These are phyloP conservation scores for Taphrina confusa DNA, from an alignment of 1,139 yeast genomes.

Conservation along the genomic window DNA sequence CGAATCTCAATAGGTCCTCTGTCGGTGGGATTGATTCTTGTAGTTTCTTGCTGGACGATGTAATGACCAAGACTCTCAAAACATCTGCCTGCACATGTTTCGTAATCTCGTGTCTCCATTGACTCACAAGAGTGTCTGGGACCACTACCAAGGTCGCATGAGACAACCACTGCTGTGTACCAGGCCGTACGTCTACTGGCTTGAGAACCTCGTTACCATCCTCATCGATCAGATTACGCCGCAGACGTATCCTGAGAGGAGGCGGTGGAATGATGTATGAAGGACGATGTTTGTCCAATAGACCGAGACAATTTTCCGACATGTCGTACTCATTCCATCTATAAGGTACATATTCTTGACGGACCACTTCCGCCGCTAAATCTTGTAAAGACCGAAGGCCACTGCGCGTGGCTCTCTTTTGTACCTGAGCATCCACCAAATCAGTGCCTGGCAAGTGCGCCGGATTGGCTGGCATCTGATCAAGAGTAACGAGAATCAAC, in stretches of 20 bases:
- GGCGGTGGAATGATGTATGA: conserved; percentile 4
- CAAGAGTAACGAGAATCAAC: conserved; percentile 58
- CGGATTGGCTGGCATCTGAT: conserved; percentile 48
- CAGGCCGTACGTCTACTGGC: conserved; percentile 34
- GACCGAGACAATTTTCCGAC: conserved; percentile 51
- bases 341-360: conserved; percentile 61
- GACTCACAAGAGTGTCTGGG: conserved; percentile 67
- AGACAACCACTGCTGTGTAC: conserved; percentile 46
- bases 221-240: conserved; percentile 10
- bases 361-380: conserved; percentile 52
- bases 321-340: conserved; percentile 49
- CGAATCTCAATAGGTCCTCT: conserved; percentile 51
- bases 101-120: conserved; percentile 61
- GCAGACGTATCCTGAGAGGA: conserved; percentile 26
- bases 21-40: conserved; percentile 38
- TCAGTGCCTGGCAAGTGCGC: conserved; percentile 51
- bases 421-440: conserved; percentile 24
- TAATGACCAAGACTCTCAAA: conserved; percentile 48
- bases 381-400: conserved; percentile 47
- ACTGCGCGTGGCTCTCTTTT: conserved; percentile 30
- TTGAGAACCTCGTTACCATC: background rate
- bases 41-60: conserved; percentile 18
- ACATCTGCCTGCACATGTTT: conserved; percentile 55
- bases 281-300: conserved; percentile 43
- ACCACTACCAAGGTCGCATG: conserved; percentile 61